Conservation (phyloP, 495 filamentous ascomycete species). For the Daldinia vernicosa region DNA sequence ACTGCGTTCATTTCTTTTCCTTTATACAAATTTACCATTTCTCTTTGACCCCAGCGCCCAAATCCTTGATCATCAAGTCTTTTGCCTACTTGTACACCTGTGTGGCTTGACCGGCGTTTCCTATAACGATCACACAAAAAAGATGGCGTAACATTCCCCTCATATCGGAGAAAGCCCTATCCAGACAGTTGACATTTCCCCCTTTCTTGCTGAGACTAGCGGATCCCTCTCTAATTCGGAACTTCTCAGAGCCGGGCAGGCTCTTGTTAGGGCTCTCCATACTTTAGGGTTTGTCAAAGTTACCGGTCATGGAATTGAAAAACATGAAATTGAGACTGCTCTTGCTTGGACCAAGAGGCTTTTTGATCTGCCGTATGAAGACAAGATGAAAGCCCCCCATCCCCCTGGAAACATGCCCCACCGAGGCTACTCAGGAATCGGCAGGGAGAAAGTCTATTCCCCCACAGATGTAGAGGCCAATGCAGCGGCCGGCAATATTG, state of each 20-base stretch:
- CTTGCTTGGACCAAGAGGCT: slow-evolving; percentile 59
- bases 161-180: neutral
- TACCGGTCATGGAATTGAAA: slow-evolving; percentile 60
- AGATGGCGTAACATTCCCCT: neutral
- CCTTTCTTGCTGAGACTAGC: neutral
- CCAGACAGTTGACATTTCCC: slow-evolving; percentile 19
- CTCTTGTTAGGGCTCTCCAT: slow-evolving; percentile 60
- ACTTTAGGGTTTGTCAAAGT: slow-evolving; percentile 66
- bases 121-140: neutral
- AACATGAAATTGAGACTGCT: slow-evolving; percentile 56
- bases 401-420: slow-evolving; percentile 41
- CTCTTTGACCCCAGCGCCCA: neutral
- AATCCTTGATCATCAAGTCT: neutral
- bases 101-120: neutral
- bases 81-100: neutral
- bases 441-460: slow-evolving; percentile 41
- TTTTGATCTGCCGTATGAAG: slow-evolving; percentile 43
- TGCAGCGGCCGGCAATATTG: slow-evolving; percentile 37
- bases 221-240: neutral
- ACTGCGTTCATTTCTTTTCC: no score
- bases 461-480: slow-evolving; percentile 28
- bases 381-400: slow-evolving; percentile 47
- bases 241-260: slow-evolving; percentile 1
- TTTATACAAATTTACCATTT: neutral
- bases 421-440: slow-evolving; percentile 44